Base-by-base conservation (phyloP, 2,329 filamentous ascomycete genomes). In the Penicillium sp. region DNA sequence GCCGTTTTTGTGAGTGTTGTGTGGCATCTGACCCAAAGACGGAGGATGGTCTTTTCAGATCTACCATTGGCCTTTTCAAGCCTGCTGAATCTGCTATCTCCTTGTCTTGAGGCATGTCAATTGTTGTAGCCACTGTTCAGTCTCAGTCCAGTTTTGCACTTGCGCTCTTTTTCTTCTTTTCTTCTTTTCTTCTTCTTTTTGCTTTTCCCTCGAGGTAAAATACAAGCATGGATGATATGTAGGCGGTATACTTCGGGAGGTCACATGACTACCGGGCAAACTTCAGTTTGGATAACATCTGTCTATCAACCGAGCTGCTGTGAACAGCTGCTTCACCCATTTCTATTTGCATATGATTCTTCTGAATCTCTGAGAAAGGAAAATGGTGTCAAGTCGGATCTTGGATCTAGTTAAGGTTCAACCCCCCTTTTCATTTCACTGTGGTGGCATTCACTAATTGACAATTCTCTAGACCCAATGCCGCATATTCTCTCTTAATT, bases 401-500 rank as follows among this genome's bases (percentile, higher is more conserved):
- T 61, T 86, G 48, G 89, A 91, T 72, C 83, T 96, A 62, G 85
- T 93, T 81, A 92, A 91, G 88, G 92, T 91, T 77, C 45, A 66
- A 45, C 19, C 27, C 19, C 21, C 15, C n/a, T n/a, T 13, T 45
- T 21, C 10, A 15, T 48, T 15, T 2, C 6, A 19, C 39, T 29
- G 12, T 38, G 19, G 12, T 43, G 29, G 6, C 25, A n/a, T 17
- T 44, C 39, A 49, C 55, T 61, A 23, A 62, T 19, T 13, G 17
- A 19, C 15, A 41, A 29, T 42, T 17, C n/a, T 50, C 19, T 10
- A 97, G 93, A 84, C 85, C 71, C 92, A 93, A 88, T 96, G 91
- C 83, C 86, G 88, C 74, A 86, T 97, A 79, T 99, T 97, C 82
- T 88, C 88, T 70, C 90, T 89, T 50, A 93, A 88, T 53, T 97